A percentile compares a stretch with the other conserved stretches of the same genome.
phyloP scores from a whole-genome alignment of 495 filamentous ascomycete species.

The Penicillium daleae region DNA sequence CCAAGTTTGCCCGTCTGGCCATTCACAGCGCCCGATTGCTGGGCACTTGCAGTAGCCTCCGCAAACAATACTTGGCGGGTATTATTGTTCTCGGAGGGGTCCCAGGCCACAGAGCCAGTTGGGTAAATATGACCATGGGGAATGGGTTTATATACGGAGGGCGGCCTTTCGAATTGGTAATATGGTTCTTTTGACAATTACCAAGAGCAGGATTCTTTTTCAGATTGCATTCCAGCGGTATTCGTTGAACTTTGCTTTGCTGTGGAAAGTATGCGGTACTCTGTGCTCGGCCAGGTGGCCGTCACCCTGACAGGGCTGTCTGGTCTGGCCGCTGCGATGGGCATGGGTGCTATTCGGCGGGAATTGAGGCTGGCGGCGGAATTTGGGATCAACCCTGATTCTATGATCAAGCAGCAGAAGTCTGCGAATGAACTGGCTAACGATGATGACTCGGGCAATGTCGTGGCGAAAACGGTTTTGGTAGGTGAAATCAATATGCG shows the following conservation, averaged over 20 bases:
- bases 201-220: background rate
- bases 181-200: background rate
- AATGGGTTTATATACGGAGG: constrained; percentile 10
- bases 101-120: background rate
- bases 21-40: constrained; percentile 6
- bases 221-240: background rate
- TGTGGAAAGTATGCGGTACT: constrained; percentile 17
- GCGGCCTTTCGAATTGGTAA: background rate
- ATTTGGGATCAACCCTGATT: constrained; percentile 30
- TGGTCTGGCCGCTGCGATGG: constrained; percentile 15
- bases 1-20: background rate
- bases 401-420: constrained; percentile 14
- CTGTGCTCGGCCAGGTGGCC: constrained; percentile 2
- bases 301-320: constrained; percentile 20
- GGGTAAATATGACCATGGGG: background rate
- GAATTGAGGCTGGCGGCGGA: constrained; percentile 34
- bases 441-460: background rate
- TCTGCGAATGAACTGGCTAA: constrained; percentile 14
- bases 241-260: background rate
- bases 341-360: constrained; percentile 13
- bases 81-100: constrained; percentile 20
- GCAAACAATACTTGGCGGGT: constrained; percentile 27
- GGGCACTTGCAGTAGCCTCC: constrained; percentile 19
- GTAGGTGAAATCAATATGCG: constrained; percentile 32
- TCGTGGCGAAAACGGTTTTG: constrained; percentile 28